phyloP scores from a whole-genome alignment of 192 early-diverging fungal species.

The Backusella parvicylindrica region DNA sequence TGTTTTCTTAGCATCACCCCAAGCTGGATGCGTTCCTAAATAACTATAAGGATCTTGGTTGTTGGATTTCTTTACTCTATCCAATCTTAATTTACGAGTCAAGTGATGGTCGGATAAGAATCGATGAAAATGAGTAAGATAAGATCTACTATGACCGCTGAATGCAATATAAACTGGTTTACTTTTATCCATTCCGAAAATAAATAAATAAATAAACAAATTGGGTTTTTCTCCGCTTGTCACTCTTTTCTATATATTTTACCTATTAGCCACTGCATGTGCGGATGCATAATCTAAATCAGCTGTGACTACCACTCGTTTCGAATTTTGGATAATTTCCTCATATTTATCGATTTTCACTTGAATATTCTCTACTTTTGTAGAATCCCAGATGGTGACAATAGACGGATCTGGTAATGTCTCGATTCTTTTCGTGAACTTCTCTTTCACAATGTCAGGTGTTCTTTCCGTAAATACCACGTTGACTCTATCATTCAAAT shows the following conservation, averaged over 20 bases:
- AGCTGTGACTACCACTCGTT: constrained; percentile 21
- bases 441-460: constrained; percentile 14
- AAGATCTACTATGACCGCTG: constrained; percentile 19
- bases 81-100: constrained; percentile 28
- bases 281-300: constrained; percentile 30
- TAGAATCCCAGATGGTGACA: constrained; percentile 22
- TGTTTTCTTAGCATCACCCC: constrained; percentile 9
- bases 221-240: background rate
- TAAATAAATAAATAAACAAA: background rate
- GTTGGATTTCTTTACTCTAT: constrained; percentile 6
- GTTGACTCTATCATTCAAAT: constrained; percentile 14
- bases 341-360: constrained; percentile 21
- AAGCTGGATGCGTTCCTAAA: constrained; percentile 24
- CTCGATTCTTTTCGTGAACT: constrained; percentile 3
- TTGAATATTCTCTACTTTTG: background rate
- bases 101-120: constrained; percentile 17
- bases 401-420: background rate
- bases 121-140: constrained; percentile 25
- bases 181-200: constrained; percentile 13
- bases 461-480: constrained; percentile 37
- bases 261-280: constrained; percentile 25
- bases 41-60: constrained; percentile 26
- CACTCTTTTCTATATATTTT: background rate
- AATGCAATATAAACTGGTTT: constrained; percentile 33
- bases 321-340: constrained; percentile 1